These are phyloP conservation scores for Mrakia frigida DNA, from an alignment of 768 basidiomycete species.

Conservation along the genomic window DNA sequence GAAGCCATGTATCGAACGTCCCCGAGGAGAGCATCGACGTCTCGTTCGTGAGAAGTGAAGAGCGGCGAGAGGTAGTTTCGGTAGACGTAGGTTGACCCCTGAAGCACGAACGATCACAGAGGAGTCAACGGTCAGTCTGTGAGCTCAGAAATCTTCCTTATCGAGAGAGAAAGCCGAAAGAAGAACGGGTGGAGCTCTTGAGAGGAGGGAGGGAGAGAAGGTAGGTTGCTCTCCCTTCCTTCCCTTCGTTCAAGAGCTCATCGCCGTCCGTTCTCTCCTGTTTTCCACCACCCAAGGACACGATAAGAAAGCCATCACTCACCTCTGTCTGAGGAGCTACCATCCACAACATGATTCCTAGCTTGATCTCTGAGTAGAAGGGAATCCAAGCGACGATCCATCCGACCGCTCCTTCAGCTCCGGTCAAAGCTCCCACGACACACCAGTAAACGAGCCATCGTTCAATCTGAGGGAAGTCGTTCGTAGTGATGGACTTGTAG, in stretches of 20 bases:
- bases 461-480: constrained; percentile 51
- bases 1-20: constrained; percentile 38
- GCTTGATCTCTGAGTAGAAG: constrained; percentile 77
- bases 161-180: neutral
- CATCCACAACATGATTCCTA: constrained; percentile 78
- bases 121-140: neutral
- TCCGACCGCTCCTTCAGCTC: constrained; percentile 71
- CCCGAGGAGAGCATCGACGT: constrained; percentile 77
- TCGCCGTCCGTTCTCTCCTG: neutral
- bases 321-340: constrained; percentile 76
- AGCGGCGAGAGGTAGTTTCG: constrained; percentile 70
- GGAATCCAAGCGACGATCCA: constrained; percentile 97
- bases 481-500: constrained; percentile 79
- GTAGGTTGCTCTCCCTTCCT: too few relatives aligned
- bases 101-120: neutral
- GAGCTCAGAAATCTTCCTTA: neutral
- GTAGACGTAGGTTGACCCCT: constrained; percentile 82
- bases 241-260: neutral
- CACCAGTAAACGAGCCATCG: constrained; percentile 96
- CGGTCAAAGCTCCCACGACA: constrained; percentile 58
- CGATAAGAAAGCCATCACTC: constrained; percentile 11
- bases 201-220: neutral
- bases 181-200: neutral
- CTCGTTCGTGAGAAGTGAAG: constrained; percentile 70
- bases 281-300: neutral